phyloP scores from a whole-genome alignment of 345 rosid species.

The Aethionema arabicum region DNA sequence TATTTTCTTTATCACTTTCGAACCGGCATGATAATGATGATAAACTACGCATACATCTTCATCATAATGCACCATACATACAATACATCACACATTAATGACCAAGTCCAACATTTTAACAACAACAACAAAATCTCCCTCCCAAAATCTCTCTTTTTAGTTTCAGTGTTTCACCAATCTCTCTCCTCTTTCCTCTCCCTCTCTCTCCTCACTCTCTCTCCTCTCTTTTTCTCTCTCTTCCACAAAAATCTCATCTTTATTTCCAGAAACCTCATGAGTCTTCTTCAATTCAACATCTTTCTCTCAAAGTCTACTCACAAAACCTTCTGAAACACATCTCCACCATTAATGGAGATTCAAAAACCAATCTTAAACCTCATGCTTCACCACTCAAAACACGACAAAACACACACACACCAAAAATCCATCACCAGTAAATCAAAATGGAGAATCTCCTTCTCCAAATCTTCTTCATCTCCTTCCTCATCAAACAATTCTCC shows the following conservation, averaged over 20 bases:
- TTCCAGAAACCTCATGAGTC: constrained; percentile 23
- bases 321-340: neutral
- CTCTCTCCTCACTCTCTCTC: constrained; percentile 11
- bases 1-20: no score
- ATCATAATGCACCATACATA: neutral
- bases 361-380: constrained; percentile 47
- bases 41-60: neutral
- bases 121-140: constrained; percentile 34
- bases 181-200: constrained; percentile 1
- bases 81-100: neutral
- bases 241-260: constrained; percentile 35
- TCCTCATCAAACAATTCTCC: constrained; percentile 22
- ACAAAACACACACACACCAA: constrained; percentile 26
- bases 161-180: constrained; percentile 25
- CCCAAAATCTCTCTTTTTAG: constrained; percentile 37
- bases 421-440: constrained; percentile 28
- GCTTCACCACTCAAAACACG: constrained; percentile 36
- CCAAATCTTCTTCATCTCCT: constrained; percentile 39
- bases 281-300: constrained; percentile 15
- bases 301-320: neutral
- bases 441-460: constrained; percentile 54
- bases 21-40: no score
- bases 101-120: constrained; percentile 32
- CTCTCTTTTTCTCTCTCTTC: constrained; percentile 18
- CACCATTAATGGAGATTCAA: constrained; percentile 49